phyloP scores from a whole-genome alignment of 306 rosid genomes.

The Prunus davidiana region DNA sequence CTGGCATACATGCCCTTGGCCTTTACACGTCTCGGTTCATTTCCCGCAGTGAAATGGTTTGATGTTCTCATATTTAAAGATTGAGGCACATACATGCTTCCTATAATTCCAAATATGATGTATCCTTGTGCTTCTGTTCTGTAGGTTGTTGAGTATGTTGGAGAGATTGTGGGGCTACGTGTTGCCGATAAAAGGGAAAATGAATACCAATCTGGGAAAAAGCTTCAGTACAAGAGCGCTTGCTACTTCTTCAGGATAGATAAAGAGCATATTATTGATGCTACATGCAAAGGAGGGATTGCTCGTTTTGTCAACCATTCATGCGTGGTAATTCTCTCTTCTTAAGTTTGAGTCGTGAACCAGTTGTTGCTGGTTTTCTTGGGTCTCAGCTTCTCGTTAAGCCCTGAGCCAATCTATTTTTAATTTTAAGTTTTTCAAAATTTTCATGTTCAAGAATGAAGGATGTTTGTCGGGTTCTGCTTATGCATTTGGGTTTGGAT shows the following conservation, averaged over 20 bases:
- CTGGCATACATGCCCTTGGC: slow-evolving; percentile 78
- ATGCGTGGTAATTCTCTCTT: slow-evolving; percentile 52
- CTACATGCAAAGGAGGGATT: slow-evolving; percentile 71
- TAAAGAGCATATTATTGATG: slow-evolving; percentile 69
- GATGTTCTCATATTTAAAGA: slow-evolving; percentile 14
- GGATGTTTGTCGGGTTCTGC: background rate
- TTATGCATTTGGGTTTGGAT: background rate
- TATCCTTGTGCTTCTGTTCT: slow-evolving; percentile 13
- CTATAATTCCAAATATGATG: slow-evolving; percentile 4
- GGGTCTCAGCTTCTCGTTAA: background rate
- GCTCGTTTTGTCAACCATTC: slow-evolving; percentile 81
- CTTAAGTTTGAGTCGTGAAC: background rate
- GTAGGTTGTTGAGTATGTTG: slow-evolving; percentile 74
- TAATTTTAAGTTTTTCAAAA: background rate
- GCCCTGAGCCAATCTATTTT: no score
- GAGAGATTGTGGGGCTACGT: slow-evolving; percentile 65
- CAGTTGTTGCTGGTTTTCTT: background rate
- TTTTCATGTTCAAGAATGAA: no score
- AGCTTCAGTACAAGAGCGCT: slow-evolving; percentile 68
- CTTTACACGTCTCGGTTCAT: slow-evolving; percentile 71
- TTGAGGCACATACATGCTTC: background rate
- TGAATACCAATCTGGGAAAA: slow-evolving; percentile 63
- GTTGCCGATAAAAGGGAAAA: slow-evolving; percentile 67
- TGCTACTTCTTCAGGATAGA: slow-evolving; percentile 79
- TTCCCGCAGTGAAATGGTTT: slow-evolving; percentile 62